These are phyloP conservation scores for Hygrophorus pudorinus DNA, from an alignment of 768 basidiomycete species.

Conservation along the genomic window DNA sequence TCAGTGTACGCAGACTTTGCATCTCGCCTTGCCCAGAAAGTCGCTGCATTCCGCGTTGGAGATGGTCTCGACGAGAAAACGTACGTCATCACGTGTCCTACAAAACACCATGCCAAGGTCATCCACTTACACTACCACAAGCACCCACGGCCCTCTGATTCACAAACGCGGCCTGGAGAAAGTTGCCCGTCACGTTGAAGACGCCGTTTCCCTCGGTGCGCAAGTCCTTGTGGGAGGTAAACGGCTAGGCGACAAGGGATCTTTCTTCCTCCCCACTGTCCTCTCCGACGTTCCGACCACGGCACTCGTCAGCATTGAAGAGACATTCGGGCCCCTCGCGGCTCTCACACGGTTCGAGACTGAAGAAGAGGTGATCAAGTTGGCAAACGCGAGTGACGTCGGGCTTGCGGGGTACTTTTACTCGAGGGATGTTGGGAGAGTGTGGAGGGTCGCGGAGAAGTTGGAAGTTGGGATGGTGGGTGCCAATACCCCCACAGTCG, in stretches of 20 bases:
- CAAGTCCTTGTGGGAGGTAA: constrained; percentile 88
- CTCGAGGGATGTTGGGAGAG: constrained; percentile 71
- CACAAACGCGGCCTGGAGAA: constrained; percentile 81
- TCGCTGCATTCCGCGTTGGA: constrained; percentile 79
- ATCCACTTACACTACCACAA: constrained; percentile 16
- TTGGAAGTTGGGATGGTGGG: constrained; percentile 93
- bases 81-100: constrained; percentile 31
- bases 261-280: constrained; percentile 84
- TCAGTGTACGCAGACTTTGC: constrained; percentile 90
- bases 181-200: constrained; percentile 76
- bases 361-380: constrained; percentile 81
- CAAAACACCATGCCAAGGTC: neutral
- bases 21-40: constrained; percentile 71
- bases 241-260: constrained; percentile 34
- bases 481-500: constrained; percentile 71
- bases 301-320: constrained; percentile 65
- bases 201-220: constrained; percentile 80
- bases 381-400: constrained; percentile 76
- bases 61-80: constrained; percentile 71
- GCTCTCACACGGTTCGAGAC: constrained; percentile 85
- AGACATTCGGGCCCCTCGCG: constrained; percentile 93
- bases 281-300: constrained; percentile 70
- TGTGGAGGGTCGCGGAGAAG: constrained; percentile 91
- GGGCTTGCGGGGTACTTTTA: constrained; percentile 96
- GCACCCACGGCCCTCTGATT: constrained; percentile 93